Evolutionary conservation across 106 monocot genomes (phyloP), one percentile per base, ranked within the genome.

Genomic region (Apostasia ramifera): DNA sequence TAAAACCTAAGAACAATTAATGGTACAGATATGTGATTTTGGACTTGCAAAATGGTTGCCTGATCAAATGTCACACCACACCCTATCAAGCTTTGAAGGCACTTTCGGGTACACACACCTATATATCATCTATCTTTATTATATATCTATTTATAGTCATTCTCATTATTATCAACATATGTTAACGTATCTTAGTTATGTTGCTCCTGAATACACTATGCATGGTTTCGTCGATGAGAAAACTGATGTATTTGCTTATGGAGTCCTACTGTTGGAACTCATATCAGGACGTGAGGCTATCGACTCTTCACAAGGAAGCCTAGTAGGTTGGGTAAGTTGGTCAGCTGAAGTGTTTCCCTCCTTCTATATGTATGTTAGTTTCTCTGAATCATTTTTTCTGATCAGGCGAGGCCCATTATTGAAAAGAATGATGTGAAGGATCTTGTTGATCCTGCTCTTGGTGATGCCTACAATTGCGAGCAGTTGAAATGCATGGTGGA

Each of bases 11-110:
- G 50, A 50, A 50, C 6, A 50, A 50, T 50, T 74, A 58, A 5
- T 72, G 26, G 44, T 70, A 3, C 80, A 94, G 94, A 94, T 94
- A 46, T 87, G 85, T 72, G 94, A 94, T 75, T 94, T 90, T 75
- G 94, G 94, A 42, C 83, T 94, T 38, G 91, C 94, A 0, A 87
- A 81, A 74, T 94, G 94, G 94, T 73, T 94, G 41, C 94, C 94
- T 5, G 85, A 79, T 46, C 78, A 85, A 39, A 76, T 83, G 83
- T 83, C 71, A 56, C 88, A 94, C 61, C 87, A 90, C 62, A 81
- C 70, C 12, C 65, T 91, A 9, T 63, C 78, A 6, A 56, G 8
- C 44, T 88, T 90, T 42, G 94, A 90, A 69, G 94, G 94, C 56
- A 94, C 94, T 15, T 94, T 90, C 52, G 94, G 94, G 94, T 61